Percentiles rank a stretch among this genome's conserved stretches.
phyloP scores from a whole-genome alignment of 129 eudicot genomes.

The Chrysanthemum lavandulifolium region DNA sequence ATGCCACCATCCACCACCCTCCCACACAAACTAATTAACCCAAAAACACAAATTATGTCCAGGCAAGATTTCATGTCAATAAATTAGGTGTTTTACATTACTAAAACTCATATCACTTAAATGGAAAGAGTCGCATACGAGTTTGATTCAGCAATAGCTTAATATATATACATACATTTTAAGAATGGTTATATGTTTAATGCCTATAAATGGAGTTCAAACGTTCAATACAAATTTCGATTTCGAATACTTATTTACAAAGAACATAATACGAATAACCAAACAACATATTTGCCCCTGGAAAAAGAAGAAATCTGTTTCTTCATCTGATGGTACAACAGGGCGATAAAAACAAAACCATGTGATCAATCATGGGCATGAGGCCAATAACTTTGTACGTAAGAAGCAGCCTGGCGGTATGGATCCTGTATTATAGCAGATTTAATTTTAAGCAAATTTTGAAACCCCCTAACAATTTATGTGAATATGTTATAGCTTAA shows the following conservation, averaged over 20 bases:
- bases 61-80: constrained; percentile 12
- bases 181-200: constrained; percentile 2
- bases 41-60: background rate
- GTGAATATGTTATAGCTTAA: background rate
- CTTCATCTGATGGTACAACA: constrained; percentile 12
- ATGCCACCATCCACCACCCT: too few species aligned
- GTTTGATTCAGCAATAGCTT: background rate
- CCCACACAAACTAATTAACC: too few species aligned
- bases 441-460: background rate
- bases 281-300: constrained; percentile 9
- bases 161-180: background rate
- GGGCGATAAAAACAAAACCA: constrained; percentile 2
- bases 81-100: constrained; percentile 13
- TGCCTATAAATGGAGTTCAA: background rate
- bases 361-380: constrained; percentile 89
- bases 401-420: constrained; percentile 90
- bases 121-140: background rate
- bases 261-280: background rate
- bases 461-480: too few species aligned
- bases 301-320: background rate
- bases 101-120: constrained; percentile 6
- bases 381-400: constrained; percentile 85
- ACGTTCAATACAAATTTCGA: constrained; percentile 2
- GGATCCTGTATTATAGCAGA: constrained; percentile 68
- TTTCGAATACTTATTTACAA: constrained; percentile 11